phyloP scores from a whole-genome alignment of 345 rosid species.

The Salix purpurea region DNA sequence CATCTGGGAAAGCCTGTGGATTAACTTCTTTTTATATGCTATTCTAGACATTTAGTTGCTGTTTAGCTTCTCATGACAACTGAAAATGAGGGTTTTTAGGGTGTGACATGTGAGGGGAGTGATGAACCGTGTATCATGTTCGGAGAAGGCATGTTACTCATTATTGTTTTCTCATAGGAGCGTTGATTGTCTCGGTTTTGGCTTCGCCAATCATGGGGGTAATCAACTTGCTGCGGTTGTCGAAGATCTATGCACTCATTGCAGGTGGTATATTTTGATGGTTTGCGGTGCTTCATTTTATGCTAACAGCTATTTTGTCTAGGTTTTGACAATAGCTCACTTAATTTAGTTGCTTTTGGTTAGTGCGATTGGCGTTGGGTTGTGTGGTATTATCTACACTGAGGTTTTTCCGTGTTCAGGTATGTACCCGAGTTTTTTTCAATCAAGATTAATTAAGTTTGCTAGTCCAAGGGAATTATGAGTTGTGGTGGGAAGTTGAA shows the following conservation, averaged over 20 bases:
- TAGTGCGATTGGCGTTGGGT: slow-evolving; percentile 86
- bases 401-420: slow-evolving; percentile 87
- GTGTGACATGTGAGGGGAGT: too few relatives aligned
- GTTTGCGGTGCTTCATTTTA: not conserved
- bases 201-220: slow-evolving; percentile 57
- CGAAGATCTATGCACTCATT: slow-evolving; percentile 65
- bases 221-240: slow-evolving; percentile 55
- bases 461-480: not conserved
- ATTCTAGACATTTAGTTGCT: not conserved
- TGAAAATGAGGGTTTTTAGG: too few relatives aligned
- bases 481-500: not conserved
- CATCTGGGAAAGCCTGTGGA: not conserved
- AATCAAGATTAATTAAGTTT: not conserved
- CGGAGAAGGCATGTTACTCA: not conserved
- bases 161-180: slow-evolving; percentile 42
- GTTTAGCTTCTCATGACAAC: too few relatives aligned
- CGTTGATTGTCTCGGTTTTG: slow-evolving; percentile 59
- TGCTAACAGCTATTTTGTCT: not conserved
- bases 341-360: not conserved
- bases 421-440: slow-evolving; percentile 22
- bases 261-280: slow-evolving; percentile 42
- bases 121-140: not conserved
- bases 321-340: not conserved
- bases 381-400: slow-evolving; percentile 60
- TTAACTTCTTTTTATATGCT: not conserved